A percentile compares a stretch with the other conserved stretches of the same genome.
phyloP scores from a whole-genome alignment of 495 filamentous ascomycete species.

The Hyaloscypha hepaticicola region DNA sequence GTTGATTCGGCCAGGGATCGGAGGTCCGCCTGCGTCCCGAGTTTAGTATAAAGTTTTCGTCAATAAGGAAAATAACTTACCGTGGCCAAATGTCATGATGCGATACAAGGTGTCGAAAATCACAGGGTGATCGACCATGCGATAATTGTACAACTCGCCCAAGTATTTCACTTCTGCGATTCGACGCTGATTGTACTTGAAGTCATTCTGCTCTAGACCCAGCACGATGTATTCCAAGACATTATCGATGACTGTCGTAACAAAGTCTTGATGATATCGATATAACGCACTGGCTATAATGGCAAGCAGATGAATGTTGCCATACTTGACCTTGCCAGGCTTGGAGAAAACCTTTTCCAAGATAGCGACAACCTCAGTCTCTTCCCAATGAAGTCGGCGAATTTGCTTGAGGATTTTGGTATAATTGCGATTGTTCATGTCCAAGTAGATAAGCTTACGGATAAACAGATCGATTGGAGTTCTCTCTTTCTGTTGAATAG shows the following conservation, averaged over 20 bases:
- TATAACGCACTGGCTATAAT: constrained; percentile 87
- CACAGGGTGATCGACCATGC: constrained; percentile 92
- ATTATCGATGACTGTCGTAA: constrained; percentile 84
- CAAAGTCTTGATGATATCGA: constrained; percentile 88
- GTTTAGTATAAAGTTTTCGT: not conserved
- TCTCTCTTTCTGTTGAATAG: constrained; percentile 94
- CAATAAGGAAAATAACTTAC: constrained; percentile 19
- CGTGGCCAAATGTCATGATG: constrained; percentile 88
- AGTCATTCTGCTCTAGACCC: constrained; percentile 93
- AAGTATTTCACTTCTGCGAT: constrained; percentile 96
- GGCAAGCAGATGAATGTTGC: constrained; percentile 92
- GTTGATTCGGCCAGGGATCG: constrained; percentile 71
- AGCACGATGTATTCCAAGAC: constrained; percentile 83
- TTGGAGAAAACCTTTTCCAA: constrained; percentile 92
- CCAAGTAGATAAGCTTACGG: constrained; percentile 84
- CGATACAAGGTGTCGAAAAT: constrained; percentile 95
- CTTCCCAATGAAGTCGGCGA: constrained; percentile 96
- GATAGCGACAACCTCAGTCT: constrained; percentile 78
- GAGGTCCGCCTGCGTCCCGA: constrained; percentile 63
- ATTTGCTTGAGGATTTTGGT: constrained; percentile 91
- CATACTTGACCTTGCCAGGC: constrained; percentile 95
- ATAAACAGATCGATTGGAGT: constrained; percentile 92
- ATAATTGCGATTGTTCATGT: constrained; percentile 92
- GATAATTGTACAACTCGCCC: constrained; percentile 96
- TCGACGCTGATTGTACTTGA: constrained; percentile 95